A percentile compares a stretch with the other conserved stretches of the same genome.
These are phyloP conservation scores for Talaromyces thailandensis DNA, from an alignment of 495 filamentous ascomycete genomes.

Conservation along the genomic window DNA sequence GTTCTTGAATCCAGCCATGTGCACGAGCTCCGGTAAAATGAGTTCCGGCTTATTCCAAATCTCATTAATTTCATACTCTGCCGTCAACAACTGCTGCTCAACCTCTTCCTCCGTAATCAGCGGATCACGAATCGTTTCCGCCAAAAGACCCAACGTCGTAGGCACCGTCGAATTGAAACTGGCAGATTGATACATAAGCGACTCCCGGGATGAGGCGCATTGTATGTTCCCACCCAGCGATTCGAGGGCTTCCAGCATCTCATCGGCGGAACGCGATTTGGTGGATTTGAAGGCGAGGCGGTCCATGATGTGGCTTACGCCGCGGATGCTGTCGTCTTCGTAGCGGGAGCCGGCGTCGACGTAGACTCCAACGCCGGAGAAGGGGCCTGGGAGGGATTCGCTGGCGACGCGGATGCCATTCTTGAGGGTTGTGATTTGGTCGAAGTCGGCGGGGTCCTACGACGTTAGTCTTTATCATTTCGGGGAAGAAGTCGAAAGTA, in stretches of 20 bases:
- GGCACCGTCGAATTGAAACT: conserved; percentile 94
- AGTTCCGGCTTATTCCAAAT: conserved; percentile 98
- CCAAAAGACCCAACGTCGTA: conserved; percentile 72
- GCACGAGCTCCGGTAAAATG: conserved; percentile 89
- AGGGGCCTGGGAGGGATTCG: conserved; percentile 90
- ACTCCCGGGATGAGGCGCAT: conserved; percentile 89
- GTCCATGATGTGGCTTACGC: conserved; percentile 94
- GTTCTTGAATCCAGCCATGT: conserved; percentile 87
- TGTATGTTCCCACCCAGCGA: conserved; percentile 89
- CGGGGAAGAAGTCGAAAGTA: too few relatives aligned
- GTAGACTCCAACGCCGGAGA: conserved; percentile 92
- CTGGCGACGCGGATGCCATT: conserved; percentile 95
- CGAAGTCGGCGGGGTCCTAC: conserved; percentile 82
- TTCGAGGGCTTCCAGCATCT: conserved; percentile 82
- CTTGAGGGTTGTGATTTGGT: conserved; percentile 78
- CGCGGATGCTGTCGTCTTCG: conserved; percentile 75
- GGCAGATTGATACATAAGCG: conserved; percentile 97
- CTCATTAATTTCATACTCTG: conserved; percentile 90
- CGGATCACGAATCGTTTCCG: conserved; percentile 89
- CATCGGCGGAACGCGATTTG: conserved; percentile 56
- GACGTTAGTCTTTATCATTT: not conserved
- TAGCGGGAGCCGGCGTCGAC: conserved; percentile 94
- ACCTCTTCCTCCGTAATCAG: conserved; percentile 88
- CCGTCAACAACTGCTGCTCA: conserved; percentile 74
- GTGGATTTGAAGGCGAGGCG: conserved; percentile 96